A percentile compares a stretch with the other conserved stretches of the same genome.
Evolutionary conservation across 2,329 filamentous ascomycete genomes (phyloP).

Genomic region (Blastomyces emzantsi): DNA sequence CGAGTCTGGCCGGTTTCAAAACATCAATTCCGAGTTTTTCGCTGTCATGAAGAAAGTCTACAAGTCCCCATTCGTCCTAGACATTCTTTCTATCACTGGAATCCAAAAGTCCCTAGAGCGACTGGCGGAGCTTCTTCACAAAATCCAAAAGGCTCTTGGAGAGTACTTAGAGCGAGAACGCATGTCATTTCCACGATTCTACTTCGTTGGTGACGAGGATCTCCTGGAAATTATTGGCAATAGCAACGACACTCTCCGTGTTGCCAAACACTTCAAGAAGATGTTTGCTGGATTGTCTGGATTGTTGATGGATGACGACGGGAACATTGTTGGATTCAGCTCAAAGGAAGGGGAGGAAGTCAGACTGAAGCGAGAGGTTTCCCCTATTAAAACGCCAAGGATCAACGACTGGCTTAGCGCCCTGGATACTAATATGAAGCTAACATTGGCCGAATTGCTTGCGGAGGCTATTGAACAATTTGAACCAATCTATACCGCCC

Average conservation of each 20-base stretch:
- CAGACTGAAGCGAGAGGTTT: constrained; percentile 80
- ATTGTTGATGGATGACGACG: constrained; percentile 81
- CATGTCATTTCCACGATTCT: constrained; percentile 96
- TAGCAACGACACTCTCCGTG: constrained; percentile 91
- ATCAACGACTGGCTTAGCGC: constrained; percentile 99
- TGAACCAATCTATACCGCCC: constrained; percentile 63
- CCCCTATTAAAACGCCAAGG: constrained; percentile 81
- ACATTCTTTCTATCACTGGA: constrained; percentile 90
- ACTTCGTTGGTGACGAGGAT: constrained; percentile 98
- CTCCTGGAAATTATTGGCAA: constrained; percentile 98
- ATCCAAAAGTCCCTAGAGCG: constrained; percentile 94
- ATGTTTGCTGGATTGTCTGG: constrained; percentile 98
- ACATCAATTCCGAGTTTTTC: constrained; percentile 98
- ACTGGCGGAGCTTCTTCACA: constrained; percentile 92
- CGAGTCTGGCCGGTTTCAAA: constrained; percentile 93
- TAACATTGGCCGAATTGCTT: constrained; percentile 81
- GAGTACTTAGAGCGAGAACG: constrained; percentile 98
- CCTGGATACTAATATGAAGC: constrained; percentile 87
- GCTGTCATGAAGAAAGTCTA: constrained; percentile 99
- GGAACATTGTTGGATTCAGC: constrained; percentile 80
- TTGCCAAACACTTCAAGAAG: constrained; percentile 98
- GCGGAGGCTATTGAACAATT: constrained; percentile 80
- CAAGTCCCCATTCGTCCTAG: constrained; percentile 89
- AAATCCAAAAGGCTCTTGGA: constrained; percentile 97
- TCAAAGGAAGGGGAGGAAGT: constrained; percentile 94